A percentile compares a stretch with the other conserved stretches of the same genome.
Conservation (phyloP, 495 filamentous ascomycete genomes). For the Hyaloscypha variabilis region DNA sequence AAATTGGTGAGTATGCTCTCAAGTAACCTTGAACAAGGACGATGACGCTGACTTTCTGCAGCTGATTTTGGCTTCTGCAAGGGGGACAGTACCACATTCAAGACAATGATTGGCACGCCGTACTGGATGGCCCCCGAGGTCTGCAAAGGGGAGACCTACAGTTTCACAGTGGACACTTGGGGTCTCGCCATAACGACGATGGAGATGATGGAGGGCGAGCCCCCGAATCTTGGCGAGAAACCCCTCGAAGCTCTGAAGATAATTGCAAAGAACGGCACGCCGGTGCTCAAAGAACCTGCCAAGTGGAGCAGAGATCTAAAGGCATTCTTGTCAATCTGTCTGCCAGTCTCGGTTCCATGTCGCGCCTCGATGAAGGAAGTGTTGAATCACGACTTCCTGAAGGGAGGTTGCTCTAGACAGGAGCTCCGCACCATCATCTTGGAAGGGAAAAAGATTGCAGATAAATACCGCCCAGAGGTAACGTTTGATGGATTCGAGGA, state of each 20-base stretch:
- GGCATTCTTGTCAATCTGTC: not conserved
- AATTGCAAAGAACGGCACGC: not conserved
- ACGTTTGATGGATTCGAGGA: not conserved
- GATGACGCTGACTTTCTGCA: not conserved
- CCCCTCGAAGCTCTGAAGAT: not conserved
- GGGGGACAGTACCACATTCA: not conserved
- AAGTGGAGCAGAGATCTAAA: not conserved
- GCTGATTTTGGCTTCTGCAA: not conserved
- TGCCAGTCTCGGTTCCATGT: not conserved
- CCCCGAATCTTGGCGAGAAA: not conserved
- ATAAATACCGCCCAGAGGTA: not conserved
- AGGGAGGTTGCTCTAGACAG: not conserved
- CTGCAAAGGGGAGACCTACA: not conserved
- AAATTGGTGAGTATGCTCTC: not conserved
- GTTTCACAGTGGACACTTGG: not conserved
- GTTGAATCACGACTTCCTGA: not conserved
- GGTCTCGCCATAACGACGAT: not conserved
- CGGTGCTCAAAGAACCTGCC: not conserved
- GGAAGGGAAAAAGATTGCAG: not conserved
- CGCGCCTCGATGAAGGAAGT: not conserved
- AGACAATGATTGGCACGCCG: not conserved
- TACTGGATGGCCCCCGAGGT: not conserved
- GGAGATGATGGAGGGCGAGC: slow-evolving; percentile 6
- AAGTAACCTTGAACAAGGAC: not conserved
- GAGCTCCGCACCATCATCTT: not conserved